Evolutionary conservation across 2,329 filamentous ascomycete genomes (phyloP), one percentile per base, ranked within the genome.

Genomic region (Cladosporium sp.): DNA sequence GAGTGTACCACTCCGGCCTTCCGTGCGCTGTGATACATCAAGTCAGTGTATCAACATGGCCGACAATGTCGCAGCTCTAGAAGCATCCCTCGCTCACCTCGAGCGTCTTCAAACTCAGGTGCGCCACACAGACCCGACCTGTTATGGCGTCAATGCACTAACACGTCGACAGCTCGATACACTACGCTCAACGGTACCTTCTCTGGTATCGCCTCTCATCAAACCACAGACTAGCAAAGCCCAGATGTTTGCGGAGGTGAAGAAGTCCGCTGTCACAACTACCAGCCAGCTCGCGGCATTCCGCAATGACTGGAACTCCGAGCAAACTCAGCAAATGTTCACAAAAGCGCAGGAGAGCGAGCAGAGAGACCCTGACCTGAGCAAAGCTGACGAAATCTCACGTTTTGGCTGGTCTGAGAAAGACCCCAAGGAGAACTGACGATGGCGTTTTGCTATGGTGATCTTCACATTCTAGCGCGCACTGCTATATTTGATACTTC

Each of bases 91-190:
- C 39, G 74, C 74, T 34, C 71, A 74, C 45, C 68, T 80, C 19
- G 75, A 77, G 61, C 64, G 68, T 39, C 68, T 80, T 3, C 74
- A 78, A 61, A 67, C 72, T 40, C 72, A 78, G 66, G 77, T 76
- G 60, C 22, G 59, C n/a, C 7, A 32, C 45, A 32, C 9, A 5
- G 17, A 19, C 28, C 2, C 28, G 8, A 17, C 15, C n/a, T 4
- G 6, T 13, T 6, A 48, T 12, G 6, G 25, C 4, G 3, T 15
- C 2, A 48, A 3, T 17, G 10, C 8, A 7, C 45, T 48, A 15
- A 48, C 28, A 25, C 12, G 9, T 13, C 19, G 22, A 4, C 52
- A 78, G 76, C 66, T 80, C 20, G 71, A 78, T 37, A 63, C 68
- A 36, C 66, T 78, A 4, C 75, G 77, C 53, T 68, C 73, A 9